Evolutionary conservation across 2,329 filamentous ascomycete species (phyloP), one percentile per base, ranked within the genome.

Genomic region (Sporothrix globosa): DNA sequence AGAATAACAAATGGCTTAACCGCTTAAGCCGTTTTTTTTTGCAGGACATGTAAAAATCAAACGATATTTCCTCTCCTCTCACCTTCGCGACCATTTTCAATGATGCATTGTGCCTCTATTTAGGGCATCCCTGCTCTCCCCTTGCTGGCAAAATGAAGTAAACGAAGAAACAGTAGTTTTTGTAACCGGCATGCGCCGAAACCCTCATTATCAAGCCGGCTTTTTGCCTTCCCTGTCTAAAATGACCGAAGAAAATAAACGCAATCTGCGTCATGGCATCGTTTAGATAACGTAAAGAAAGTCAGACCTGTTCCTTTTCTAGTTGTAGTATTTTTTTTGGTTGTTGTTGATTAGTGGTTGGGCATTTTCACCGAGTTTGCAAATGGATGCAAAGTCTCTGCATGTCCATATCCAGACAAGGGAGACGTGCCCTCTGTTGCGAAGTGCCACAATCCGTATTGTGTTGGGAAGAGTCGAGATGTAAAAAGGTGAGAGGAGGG

Each of bases 141-240:
- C 24, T 50, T 24, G 61, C 58, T 65, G 46, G 34, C 17, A 21
- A 65, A 65, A 65, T 48, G 24, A 48, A 65, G 27, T 21, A 65
- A 65, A 63, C 46, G n/a, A 60, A 34, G 19, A 66, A 52, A 2
- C 2, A 4, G 46, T 19, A 21, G n/a, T 30, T 66, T 66, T 66
- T 34, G 17, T 21, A 52, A 24, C 41, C 14, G 24, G 46, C 61
- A 44, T 50, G 61, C 44, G 44, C 44, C 44, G 58, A 50, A 50
- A 11, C 27, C 44, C 14, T 19, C 10, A 27, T 19, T 17, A 17
- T n/a, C 24, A 9, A 65, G 24, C 44, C 61, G 9, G 41, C 27
- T 34, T 65, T 65, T 50, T 63, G 39, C 39, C 39, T 63, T 46
- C 27, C 39, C 58, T 63, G 39, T 63, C 46, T 50, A 66, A 27